Base-by-base conservation (phyloP, 2,329 filamentous ascomycete species). In the Pestalotiopsis sp. region DNA sequence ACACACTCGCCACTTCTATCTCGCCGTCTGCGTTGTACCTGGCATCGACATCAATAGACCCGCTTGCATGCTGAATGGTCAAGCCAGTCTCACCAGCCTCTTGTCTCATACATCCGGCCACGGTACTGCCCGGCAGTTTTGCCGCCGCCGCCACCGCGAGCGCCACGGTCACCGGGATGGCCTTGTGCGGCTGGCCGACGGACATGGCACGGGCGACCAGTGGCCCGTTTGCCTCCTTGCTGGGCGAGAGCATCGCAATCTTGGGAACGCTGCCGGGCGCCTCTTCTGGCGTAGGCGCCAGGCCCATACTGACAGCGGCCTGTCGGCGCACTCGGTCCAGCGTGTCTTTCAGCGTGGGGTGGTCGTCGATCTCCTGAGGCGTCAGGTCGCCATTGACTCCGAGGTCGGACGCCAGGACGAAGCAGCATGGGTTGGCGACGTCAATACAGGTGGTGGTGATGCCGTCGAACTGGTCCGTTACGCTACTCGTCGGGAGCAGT, bases 361-460 rank as follows among this genome's bases (percentile, higher is more conserved):
- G 76, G 1, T 80, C 79, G 22, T 87, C 83, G 57, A 91, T 82
- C 35, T 83, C 80, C 26, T 86, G 81, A 0, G 89, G 88, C 0
- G 85, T 81, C 44, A 90, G 80, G 10, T 81, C 80, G 3, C 83
- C 82, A 20, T 83, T 76, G 2, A 88, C 78, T 3, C 78, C 83
- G 0, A 91, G 73, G 68, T 88, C 85, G 1, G 79, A 73, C 0
- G 89, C 87, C 7, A 79, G 79, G 0, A 92, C 79, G 73, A 92
- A 92, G 14, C 90, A 82, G 60, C 86, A 87, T 0, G 90, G 90
- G 71, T 91, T 91, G 1, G 85, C 85, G 0, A 87, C 87, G 69
- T 92, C 90, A 1, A 91, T 82, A 30, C 89, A 86, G 0, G 87
- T 90, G 0, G 83, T 86, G 3, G 75, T 71, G 3, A 88, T 75